Percentiles rank a stretch among this genome's conserved stretches.
Conservation (phyloP, 2,329 filamentous ascomycete genomes). For the Venturia aucupariae region DNA sequence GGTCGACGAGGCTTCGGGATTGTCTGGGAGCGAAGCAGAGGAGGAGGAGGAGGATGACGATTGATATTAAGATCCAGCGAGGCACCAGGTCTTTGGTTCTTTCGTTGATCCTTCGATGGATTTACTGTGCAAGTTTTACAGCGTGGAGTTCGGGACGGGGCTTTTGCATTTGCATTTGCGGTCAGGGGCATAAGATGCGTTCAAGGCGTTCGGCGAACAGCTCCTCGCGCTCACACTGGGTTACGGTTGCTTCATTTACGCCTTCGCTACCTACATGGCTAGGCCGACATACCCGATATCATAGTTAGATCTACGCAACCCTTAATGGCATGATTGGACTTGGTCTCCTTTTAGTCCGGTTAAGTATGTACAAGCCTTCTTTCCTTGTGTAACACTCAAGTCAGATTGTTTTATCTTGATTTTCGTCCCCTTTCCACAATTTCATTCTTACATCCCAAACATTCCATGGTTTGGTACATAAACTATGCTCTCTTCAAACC, state of each 20-base stretch:
- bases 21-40: slow-evolving; percentile 51
- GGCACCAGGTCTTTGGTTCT: not conserved
- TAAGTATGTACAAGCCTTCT: too few relatives aligned
- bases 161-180: not conserved
- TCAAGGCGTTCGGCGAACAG: not conserved
- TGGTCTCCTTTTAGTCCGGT: not conserved
- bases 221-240: not conserved
- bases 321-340: slow-evolving; percentile 1
- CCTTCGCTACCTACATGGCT: not conserved
- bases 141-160: slow-evolving; percentile 2
- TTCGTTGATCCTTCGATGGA: not conserved
- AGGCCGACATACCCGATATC: not conserved
- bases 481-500: too few relatives aligned
- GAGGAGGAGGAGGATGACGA: slow-evolving; percentile 48
- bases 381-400: too few relatives aligned
- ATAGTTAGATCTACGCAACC: not conserved
- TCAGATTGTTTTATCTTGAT: too few relatives aligned
- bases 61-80: slow-evolving; percentile 25
- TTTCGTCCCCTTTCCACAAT: too few relatives aligned
- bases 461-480: too few relatives aligned
- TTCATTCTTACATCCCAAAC: too few relatives aligned
- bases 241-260: not conserved
- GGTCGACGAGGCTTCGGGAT: slow-evolving; percentile 51
- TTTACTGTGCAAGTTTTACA: slow-evolving; percentile 9
- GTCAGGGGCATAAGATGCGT: not conserved